Conservation (phyloP, 2,329 filamentous ascomycete species). For the Stenocarpella maydis region DNA sequence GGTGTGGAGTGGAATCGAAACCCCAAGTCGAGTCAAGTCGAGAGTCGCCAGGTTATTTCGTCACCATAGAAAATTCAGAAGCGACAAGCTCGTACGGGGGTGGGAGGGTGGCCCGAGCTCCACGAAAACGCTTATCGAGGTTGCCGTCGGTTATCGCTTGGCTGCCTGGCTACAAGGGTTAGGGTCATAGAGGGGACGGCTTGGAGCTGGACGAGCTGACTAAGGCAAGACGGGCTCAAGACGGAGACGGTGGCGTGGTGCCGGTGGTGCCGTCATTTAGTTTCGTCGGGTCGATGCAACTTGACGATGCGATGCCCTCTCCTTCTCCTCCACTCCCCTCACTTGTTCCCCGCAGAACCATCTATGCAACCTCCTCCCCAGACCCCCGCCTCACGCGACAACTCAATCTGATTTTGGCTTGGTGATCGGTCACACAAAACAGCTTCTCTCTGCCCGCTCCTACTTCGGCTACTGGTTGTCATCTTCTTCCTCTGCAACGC, state of each 20-base stretch:
- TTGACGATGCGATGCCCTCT: neutral
- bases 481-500: neutral
- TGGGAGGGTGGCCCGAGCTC: neutral
- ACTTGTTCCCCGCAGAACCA: conserved; percentile 26
- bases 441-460: neutral
- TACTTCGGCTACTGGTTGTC: neutral
- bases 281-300: conserved; percentile 8
- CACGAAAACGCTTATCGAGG: neutral
- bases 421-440: neutral
- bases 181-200: neutral
- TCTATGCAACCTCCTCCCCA: neutral
- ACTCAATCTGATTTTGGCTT: neutral
- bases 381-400: neutral
- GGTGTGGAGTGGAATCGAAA: conserved; percentile 12
- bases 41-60: conserved; percentile 29
- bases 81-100: neutral
- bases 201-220: no score
- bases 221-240: no score
- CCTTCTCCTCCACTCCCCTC: conserved; percentile 2
- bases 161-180: neutral
- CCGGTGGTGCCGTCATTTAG: conserved; percentile 6
- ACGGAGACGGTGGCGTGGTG: neutral
- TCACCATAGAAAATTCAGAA: conserved; percentile 32
- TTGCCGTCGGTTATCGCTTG: neutral
- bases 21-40: conserved; percentile 18